Evolutionary conservation across 1,284 basidiomycete species (phyloP), one percentile per base, ranked within the genome.

Genomic region (Omphalotus olearius): DNA sequence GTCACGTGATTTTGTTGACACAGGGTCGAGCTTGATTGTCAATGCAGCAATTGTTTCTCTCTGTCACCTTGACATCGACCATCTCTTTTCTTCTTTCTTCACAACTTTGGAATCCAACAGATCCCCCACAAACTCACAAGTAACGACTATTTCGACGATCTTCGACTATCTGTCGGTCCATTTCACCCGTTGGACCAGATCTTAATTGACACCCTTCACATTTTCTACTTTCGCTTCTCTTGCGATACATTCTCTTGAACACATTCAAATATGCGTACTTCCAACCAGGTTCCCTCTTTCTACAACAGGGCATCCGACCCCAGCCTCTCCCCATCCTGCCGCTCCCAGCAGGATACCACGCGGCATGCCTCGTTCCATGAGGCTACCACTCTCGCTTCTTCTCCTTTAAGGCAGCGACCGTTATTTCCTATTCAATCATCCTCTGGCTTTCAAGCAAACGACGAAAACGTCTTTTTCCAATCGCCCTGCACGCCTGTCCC

Each of bases 361-460:
- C 70, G 63, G 37, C 67, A 56, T 51, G 52, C 63, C 43, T 59
- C 64, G 42, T 58, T 68, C 43, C 78, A 70, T 59, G 73, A 76
- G 60, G 74, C 78, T 36, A 75, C 80, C 44, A 77, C 83, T 74
- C 72, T 80, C 53, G 78, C 83, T 1, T 80, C 82, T 17, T 86
- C 85, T 4, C 83, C 82, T 14, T 72, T 82, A 53, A 72, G 77
- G 48, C 70, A 69, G 58, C 65, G 65, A 16, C 66, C 67, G 13
- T 63, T 73, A 20, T 67, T 75, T 62, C 57, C 66, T 55, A 47
- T 57, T 57, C 54, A 54, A 44, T 57, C 54, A 35, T 53, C 64
- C 17, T 59, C 65, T 7, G 70, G 72, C 55, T 59, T 62, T 35
- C 64, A 66, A 7, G 56, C 63, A 43, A 66, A 71, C 45, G 61